A percentile compares a stretch with the other conserved stretches of the same genome.
These are phyloP conservation scores for Isatis tinctoria DNA, from an alignment of 345 rosid genomes.

Conservation along the genomic window DNA sequence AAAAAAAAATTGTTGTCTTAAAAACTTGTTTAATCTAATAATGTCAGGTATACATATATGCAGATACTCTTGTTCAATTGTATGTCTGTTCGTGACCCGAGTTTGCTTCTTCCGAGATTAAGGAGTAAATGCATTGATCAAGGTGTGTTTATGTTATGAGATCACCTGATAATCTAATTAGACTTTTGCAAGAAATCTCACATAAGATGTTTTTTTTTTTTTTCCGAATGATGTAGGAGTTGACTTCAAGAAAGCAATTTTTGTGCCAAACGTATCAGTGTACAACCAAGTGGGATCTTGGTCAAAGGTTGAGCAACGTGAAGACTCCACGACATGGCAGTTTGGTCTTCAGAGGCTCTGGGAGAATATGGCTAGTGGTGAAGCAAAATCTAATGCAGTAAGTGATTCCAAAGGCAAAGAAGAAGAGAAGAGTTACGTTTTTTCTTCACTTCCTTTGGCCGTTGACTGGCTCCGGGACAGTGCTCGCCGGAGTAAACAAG, in stretches of 20 bases:
- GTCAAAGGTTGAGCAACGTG: slow-evolving; percentile 36
- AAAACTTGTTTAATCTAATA: neutral
- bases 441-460: slow-evolving; percentile 81
- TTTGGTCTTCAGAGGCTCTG: slow-evolving; percentile 67
- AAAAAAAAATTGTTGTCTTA: neutral
- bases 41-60: neutral
- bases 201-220: neutral
- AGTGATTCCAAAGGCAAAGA: slow-evolving; percentile 37
- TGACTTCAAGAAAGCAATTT: slow-evolving; percentile 77
- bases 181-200: neutral
- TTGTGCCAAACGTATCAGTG: slow-evolving; percentile 78
- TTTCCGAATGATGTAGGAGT: slow-evolving; percentile 47
- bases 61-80: slow-evolving; percentile 53
- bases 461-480: slow-evolving; percentile 86
- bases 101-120: slow-evolving; percentile 66
- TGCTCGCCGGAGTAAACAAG: slow-evolving; percentile 51
- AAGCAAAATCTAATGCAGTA: neutral
- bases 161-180: neutral
- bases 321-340: slow-evolving; percentile 72
- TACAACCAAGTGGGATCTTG: slow-evolving; percentile 81
- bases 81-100: slow-evolving; percentile 89
- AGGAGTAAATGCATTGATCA: slow-evolving; percentile 46
- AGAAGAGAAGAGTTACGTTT: slow-evolving; percentile 62
- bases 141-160: slow-evolving; percentile 31
- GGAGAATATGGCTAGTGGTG: slow-evolving; percentile 59